These are phyloP conservation scores for Trichothecium roseum DNA, from an alignment of 2,329 filamentous ascomycete species.

Conservation along the genomic window DNA sequence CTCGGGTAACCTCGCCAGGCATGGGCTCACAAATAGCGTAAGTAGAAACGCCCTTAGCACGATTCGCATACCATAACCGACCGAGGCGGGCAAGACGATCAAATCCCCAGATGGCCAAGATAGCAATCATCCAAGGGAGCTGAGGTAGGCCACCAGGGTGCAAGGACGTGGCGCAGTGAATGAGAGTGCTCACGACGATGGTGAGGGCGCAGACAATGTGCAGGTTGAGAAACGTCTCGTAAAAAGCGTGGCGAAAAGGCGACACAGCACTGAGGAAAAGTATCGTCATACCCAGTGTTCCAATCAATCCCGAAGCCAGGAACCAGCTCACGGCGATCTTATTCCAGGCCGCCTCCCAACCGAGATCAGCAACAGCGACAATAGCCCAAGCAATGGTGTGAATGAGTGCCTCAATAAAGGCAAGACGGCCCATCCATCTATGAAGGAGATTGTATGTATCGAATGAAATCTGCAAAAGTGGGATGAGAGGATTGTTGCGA, in stretches of 20 bases:
- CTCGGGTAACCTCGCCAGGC: conserved; percentile 58
- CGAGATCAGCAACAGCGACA: conserved; percentile 56
- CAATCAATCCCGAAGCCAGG: conserved; percentile 54
- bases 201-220: conserved; percentile 70
- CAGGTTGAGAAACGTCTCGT: conserved; percentile 86
- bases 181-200: conserved; percentile 60
- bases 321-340: conserved; percentile 50
- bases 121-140: conserved; percentile 61
- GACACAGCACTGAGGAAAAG: conserved; percentile 64
- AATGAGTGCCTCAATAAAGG: conserved; percentile 55
- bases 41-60: conserved; percentile 46
- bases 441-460: conserved; percentile 80
- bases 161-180: conserved; percentile 62
- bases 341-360: conserved; percentile 46
- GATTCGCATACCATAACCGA: conserved; percentile 57
- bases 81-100: conserved; percentile 58
- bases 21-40: conserved; percentile 57
- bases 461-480: conserved; percentile 75
- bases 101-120: conserved; percentile 65
- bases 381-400: conserved; percentile 67
- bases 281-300: conserved; percentile 48
- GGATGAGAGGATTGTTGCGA: conserved; percentile 87
- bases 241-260: conserved; percentile 84
- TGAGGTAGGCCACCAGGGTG: conserved; percentile 59
- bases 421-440: conserved; percentile 68